phyloP scores from a whole-genome alignment of 1,139 yeast species.

The Geotrichum macrosporum region DNA sequence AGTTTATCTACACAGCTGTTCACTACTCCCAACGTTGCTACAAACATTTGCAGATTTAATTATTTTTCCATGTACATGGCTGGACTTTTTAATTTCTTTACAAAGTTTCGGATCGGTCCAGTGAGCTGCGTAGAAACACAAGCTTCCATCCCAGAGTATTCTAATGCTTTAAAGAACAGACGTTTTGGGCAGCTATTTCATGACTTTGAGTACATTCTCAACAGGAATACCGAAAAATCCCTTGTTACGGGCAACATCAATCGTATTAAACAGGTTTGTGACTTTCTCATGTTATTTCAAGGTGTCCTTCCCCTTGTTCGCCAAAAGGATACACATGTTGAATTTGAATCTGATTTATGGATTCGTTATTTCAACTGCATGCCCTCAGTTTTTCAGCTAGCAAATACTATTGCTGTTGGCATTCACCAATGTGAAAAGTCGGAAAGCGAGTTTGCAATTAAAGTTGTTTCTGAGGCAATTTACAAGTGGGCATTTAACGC shows the following conservation, averaged over 20 bases:
- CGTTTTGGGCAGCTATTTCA: slow-evolving; percentile 81
- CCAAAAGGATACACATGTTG: slow-evolving; percentile 79
- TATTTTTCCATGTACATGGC: slow-evolving; percentile 66
- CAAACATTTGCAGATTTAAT: slow-evolving; percentile 64
- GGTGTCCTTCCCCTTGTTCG: slow-evolving; percentile 73
- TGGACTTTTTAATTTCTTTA: slow-evolving; percentile 59
- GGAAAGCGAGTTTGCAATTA: slow-evolving; percentile 28
- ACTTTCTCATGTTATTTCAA: slow-evolving; percentile 66
- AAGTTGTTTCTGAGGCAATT: slow-evolving; percentile 29
- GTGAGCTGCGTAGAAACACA: slow-evolving; percentile 46
- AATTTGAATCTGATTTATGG: slow-evolving; percentile 84
- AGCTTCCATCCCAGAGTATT: slow-evolving; percentile 36
- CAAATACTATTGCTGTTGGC: slow-evolving; percentile 39
- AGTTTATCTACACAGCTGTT: slow-evolving; percentile 80
- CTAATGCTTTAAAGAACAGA: slow-evolving; percentile 55
- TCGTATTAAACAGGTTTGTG: slow-evolving; percentile 51
- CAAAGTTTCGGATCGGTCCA: slow-evolving; percentile 51
- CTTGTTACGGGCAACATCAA: slow-evolving; percentile 34
- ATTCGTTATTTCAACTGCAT: slow-evolving; percentile 75
- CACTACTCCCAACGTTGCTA: slow-evolving; percentile 77
- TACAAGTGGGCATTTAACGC: slow-evolving; percentile 34
- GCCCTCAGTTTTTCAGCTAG: slow-evolving; percentile 42
- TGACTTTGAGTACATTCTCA: slow-evolving; percentile 74
- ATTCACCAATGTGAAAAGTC: slow-evolving; percentile 26
- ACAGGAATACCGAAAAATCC: slow-evolving; percentile 58